Percentiles rank a stretch among this genome's conserved stretches.
Evolutionary conservation across 192 early-diverging fungal species (phyloP).

Genomic region (Coemansia sp.): DNA sequence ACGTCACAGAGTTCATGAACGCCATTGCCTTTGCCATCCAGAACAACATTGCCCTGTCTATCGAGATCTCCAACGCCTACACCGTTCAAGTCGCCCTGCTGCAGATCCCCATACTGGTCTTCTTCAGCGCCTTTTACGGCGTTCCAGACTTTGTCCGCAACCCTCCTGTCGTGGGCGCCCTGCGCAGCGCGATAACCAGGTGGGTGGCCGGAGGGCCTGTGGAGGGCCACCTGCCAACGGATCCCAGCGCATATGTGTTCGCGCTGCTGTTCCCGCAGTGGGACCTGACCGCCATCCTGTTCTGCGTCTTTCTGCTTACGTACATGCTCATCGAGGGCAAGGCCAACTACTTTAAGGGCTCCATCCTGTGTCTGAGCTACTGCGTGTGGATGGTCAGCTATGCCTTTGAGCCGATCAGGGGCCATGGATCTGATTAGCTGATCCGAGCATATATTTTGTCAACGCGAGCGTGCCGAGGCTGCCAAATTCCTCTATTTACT

Average conservation of each 20-base stretch:
- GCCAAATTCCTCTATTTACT: not conserved
- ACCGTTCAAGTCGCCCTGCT: constrained; percentile 91
- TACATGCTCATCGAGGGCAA: constrained; percentile 96
- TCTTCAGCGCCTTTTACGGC: constrained; percentile 69
- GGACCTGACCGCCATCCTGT: constrained; percentile 63
- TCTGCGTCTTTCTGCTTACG: constrained; percentile 73
- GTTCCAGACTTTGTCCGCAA: constrained; percentile 40
- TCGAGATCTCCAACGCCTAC: constrained; percentile 97
- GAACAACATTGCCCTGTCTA: constrained; percentile 79
- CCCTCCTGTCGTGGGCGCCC: constrained; percentile 6
- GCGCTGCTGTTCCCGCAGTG: constrained; percentile 71
- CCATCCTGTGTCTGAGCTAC: constrained; percentile 85
- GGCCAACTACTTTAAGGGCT: constrained; percentile 96
- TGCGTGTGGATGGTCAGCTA: constrained; percentile 77
- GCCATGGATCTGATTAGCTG: constrained; percentile 21
- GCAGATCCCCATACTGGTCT: constrained; percentile 93
- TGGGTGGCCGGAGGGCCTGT: constrained; percentile 10
- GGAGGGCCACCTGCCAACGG: constrained; percentile 42
- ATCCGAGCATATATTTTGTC: not conserved
- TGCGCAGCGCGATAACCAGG: constrained; percentile 16
- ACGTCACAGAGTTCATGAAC: constrained; percentile 91
- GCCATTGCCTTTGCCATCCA: constrained; percentile 93
- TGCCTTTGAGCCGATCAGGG: constrained; percentile 63
- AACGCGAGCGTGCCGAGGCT: not conserved
- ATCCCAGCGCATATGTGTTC: constrained; percentile 55